Conservation (phyloP, 139 green algal genomes). For the Chlamydomonas sp. region DNA sequence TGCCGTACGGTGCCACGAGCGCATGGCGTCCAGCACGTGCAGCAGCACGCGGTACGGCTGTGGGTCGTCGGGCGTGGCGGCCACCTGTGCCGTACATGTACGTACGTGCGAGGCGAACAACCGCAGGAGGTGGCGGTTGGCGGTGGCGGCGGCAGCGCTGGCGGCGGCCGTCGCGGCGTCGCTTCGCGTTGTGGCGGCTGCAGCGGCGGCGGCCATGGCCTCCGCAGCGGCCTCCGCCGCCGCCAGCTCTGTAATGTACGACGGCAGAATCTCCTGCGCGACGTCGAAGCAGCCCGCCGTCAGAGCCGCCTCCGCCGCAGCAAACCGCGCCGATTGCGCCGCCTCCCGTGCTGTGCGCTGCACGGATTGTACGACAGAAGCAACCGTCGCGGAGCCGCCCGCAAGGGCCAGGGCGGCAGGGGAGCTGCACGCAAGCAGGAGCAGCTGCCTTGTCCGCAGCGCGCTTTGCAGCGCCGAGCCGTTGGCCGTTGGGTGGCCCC, state of each 20-base stretch:
- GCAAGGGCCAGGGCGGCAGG: too few species aligned
- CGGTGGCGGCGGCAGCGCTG: too few species aligned
- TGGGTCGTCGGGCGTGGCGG: background rate
- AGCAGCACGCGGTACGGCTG: background rate
- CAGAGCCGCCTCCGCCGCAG: slow-evolving; percentile 13
- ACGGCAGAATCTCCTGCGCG: slow-evolving; percentile 13
- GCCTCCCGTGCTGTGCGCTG: background rate
- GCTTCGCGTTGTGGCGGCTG: too few species aligned
- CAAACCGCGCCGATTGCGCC: background rate
- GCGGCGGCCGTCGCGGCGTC: too few species aligned
- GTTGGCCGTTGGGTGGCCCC: background rate
- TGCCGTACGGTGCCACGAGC: background rate
- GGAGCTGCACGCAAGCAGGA: background rate
- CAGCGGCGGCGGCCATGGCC: background rate
- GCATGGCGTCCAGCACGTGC: background rate
- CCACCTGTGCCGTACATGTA: background rate
- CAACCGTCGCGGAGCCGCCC: too few species aligned
- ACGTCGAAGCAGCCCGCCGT: background rate
- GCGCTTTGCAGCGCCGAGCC: background rate
- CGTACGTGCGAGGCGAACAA: background rate
- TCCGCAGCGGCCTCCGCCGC: background rate
- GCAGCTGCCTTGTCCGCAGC: background rate
- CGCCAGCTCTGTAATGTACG: background rate
- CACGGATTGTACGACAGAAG: background rate
- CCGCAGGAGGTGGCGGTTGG: background rate